Evolutionary conservation across 83 land plant species (phyloP).

Genomic region (Isoetes engelmannii): DNA sequence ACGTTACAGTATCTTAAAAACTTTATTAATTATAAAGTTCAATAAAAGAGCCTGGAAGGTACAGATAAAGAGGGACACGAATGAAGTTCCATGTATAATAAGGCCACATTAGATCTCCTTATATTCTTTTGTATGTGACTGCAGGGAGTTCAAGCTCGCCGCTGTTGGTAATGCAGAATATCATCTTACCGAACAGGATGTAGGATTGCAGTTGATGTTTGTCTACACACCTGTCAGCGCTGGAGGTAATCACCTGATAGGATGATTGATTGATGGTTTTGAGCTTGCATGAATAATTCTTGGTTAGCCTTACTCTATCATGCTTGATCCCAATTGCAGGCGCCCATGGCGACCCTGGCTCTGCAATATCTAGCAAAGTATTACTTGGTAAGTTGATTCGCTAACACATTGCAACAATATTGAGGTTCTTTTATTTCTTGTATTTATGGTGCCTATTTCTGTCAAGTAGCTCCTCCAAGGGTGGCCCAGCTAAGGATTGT

Average conservation of each 20-base stretch:
- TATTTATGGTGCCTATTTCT: neutral
- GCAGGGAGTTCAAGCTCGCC: constrained; percentile 60
- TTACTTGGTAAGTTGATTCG: constrained; percentile 46
- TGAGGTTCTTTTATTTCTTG: neutral
- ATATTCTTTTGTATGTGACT: neutral
- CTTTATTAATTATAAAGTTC: no score
- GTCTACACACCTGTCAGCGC: constrained; percentile 70
- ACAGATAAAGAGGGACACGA: neutral
- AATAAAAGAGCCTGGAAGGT: no score
- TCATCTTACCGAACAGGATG: constrained; percentile 70
- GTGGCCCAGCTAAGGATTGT: constrained; percentile 61
- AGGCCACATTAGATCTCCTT: neutral
- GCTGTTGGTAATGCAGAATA: constrained; percentile 72
- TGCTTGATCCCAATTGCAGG: neutral
- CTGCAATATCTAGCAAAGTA: constrained; percentile 18
- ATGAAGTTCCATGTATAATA: no score
- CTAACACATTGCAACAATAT: neutral
- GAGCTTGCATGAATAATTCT: no score
- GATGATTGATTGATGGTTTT: neutral
- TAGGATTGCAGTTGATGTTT: constrained; percentile 65
- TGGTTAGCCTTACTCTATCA: no score
- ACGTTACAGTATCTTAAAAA: no score
- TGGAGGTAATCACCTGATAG: constrained; percentile 44
- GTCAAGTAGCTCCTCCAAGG: constrained; percentile 69
- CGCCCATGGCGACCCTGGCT: neutral